Base-by-base conservation (phyloP, 225 moss, liverwort and hornwort species). In the Pseudoscleropodium purum region DNA sequence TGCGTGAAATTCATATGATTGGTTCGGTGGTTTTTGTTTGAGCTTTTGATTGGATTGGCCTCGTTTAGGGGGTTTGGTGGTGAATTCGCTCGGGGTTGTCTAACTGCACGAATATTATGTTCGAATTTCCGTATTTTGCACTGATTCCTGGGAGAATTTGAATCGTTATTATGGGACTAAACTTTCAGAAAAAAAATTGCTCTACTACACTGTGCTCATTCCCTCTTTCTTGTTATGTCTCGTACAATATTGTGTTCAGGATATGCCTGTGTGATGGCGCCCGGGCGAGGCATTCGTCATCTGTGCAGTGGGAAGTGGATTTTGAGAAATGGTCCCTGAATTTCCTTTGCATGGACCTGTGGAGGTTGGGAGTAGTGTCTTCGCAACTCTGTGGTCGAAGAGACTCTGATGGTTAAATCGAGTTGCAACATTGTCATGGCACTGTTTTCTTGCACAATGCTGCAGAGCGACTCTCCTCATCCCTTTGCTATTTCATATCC, bases 361-460 rank as follows among this genome's bases (percentile, higher is more conserved):
- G 77, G 67, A 68, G 87, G 24, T 65, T 81, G 57, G 43, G 65
- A 85, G 66, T 37, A 52, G 85, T 80, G 68, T 56, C 69, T 56
- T 84, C 72, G 49, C 69, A 63, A 37, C 60, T 86, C 43, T 76
- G 15, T 76, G 25, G 57, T 68, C 45, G 60, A 76, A 79, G 72
- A 88, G 83, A 64, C 34, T 79, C 33, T 49, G 88, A 86, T 92
- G 79, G 83, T 87, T 83, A 82, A 62, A 49, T 79, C 45, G 82
- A 87, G 59, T 88, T 89, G 81, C 82, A 90, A 36, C 81, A 90
- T 77, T 84, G 87, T 89, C 81, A 92, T 93, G 93, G 90, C 88
- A 66, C 83, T 89, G n/a, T 89, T 83, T 73, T 80, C 86, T 66
- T 91, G 93, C 85, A 93, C 88, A 83, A 91, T 93, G 92, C 88